Evolutionary conservation across 176 grass and related monocot species (phyloP).

Genomic region (Oryza rufipogon): DNA sequence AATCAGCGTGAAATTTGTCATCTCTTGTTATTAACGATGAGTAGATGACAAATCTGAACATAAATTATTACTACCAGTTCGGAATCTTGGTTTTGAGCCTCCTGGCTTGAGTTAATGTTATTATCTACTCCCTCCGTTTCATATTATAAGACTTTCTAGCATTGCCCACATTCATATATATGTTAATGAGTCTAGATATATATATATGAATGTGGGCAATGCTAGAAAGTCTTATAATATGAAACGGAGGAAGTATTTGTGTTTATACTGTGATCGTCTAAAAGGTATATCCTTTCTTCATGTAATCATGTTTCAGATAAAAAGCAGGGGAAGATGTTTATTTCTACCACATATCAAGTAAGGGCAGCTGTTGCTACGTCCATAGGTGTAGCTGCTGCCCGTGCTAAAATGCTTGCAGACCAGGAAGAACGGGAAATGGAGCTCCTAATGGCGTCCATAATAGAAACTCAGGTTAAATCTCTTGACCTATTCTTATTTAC

Average conservation of each 20-base stretch:
- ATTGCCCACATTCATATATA: too few relatives aligned
- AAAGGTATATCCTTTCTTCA: conserved; percentile 21
- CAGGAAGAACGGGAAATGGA: conserved; percentile 97
- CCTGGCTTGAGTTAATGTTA: not conserved
- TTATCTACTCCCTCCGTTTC: not conserved
- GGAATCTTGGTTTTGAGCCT: not conserved
- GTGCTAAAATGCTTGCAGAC: conserved; percentile 85
- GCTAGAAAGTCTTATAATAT: too few relatives aligned
- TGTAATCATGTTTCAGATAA: conserved; percentile 29
- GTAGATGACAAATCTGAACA: not conserved
- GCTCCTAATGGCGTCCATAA: conserved; percentile 92
- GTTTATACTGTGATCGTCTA: conserved; percentile 27
- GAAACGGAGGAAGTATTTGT: not conserved
- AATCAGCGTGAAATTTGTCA: conserved; percentile 11
- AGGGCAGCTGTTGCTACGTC: conserved; percentile 84
- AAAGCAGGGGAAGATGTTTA: conserved; percentile 51
- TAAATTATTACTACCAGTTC: not conserved
- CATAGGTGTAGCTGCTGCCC: conserved; percentile 82
- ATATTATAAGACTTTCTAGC: too few relatives aligned
- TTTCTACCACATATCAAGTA: conserved; percentile 63
- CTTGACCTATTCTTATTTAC: conserved; percentile 10
- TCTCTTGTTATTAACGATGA: not conserved
- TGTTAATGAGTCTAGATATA: too few relatives aligned
- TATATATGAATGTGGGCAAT: too few relatives aligned
- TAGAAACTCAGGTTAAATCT: conserved; percentile 78